Base-by-base conservation (phyloP, 139 green algal genomes). In the Bryopsis sp. region DNA sequence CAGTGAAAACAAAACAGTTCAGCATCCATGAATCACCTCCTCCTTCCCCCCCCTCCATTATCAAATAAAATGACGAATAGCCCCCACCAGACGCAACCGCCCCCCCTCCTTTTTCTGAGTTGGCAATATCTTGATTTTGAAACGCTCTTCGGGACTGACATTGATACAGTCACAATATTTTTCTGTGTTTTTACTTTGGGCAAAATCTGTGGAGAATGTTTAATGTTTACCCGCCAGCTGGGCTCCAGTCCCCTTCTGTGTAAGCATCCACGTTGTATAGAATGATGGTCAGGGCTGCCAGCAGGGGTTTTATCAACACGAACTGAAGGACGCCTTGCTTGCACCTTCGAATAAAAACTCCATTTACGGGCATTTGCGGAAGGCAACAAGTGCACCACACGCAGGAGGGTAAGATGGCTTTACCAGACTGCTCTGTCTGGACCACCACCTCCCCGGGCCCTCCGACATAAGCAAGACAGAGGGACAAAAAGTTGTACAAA, bases 401-500 rank as follows among this genome's bases (percentile, higher is more conserved):
- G 74, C 84, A 95, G 0, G 80, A 92, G 5, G 91, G 89, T 48
- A 89, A 70, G 33, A 98, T 78, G 60, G 84, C 35, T 71, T 90
- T 88, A 36, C 94, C 90, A n/a, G n/a, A n/a, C n/a, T n/a, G n/a
- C 38, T 90, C 80, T 54, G 89, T 83, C 68, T 90, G 88, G 2
- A 90, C 84, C 47, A 96, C 88, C 32, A 98, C 89, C 2, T 82
- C 83, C 2, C 93, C 93, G 0, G 93, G 92, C 0, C 93, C 93
- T 2, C 93, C 93, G n/a, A 97, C 85, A 69, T 96, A 98, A 0
- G 85, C 88, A 59, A 97, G 77, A 69, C 88, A 95, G n/a, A 98
- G 76, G 0, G 79, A 82, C 47, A 95, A 81, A 80, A 98, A 98
- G 71, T 95, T 97, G 83, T 98, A 98, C 66, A 98, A 94, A 24